These are phyloP conservation scores for Lactarius psammicola DNA, from an alignment of 768 basidiomycete genomes.

Conservation along the genomic window DNA sequence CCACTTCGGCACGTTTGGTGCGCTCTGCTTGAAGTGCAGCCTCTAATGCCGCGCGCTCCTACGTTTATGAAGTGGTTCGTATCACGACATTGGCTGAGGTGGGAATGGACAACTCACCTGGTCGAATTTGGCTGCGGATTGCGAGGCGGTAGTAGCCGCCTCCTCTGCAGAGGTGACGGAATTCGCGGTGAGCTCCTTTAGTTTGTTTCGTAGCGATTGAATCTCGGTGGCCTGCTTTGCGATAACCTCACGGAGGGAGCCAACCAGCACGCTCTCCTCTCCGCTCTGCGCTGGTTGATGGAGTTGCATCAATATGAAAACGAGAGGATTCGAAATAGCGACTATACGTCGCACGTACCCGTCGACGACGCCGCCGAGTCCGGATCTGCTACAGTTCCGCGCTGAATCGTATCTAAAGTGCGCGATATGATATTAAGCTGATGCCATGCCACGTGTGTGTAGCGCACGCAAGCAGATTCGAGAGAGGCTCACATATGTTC, in stretches of 20 bases:
- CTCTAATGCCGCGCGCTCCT: constrained; percentile 51
- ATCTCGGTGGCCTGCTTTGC: constrained; percentile 80
- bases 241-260: constrained; percentile 81
- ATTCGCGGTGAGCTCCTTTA: constrained; percentile 44
- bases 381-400: constrained; percentile 68
- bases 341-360: constrained; percentile 41
- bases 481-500: constrained; percentile 68
- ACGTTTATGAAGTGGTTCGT: not conserved
- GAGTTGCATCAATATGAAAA: not conserved
- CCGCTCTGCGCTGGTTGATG: constrained; percentile 55
- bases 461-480: not conserved
- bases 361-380: constrained; percentile 58
- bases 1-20: constrained; percentile 72
- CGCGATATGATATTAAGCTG: constrained; percentile 5
- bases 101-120: constrained; percentile 14
- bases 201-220: constrained; percentile 58
- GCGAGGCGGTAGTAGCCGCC: constrained; percentile 4
- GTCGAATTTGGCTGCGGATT: not conserved
- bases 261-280: constrained; percentile 72
- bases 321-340: not conserved
- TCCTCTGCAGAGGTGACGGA: not conserved
- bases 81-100: not conserved
- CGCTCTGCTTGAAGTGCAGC: constrained; percentile 54
- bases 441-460: not conserved
- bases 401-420: constrained; percentile 68